Conservation (phyloP, 805 yeast species). For the Saccharomycopsis olivae region DNA sequence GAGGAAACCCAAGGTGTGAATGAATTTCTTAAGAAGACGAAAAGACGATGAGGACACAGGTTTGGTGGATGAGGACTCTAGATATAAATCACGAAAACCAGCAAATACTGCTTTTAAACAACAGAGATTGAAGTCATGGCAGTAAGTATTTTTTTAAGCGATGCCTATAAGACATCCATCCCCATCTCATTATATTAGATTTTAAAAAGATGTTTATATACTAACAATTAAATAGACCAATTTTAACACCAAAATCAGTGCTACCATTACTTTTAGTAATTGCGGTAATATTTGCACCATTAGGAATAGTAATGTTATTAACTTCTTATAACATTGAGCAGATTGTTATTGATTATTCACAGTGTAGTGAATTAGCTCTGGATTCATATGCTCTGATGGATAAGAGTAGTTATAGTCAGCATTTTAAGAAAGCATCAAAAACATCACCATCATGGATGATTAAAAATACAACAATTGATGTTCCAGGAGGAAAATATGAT, state of each 20-base stretch:
- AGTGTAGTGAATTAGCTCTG: constrained; percentile 47
- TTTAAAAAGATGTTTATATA: background rate
- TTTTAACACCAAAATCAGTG: constrained; percentile 83
- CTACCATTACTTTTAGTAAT: constrained; percentile 69
- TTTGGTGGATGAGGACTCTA: constrained; percentile 4
- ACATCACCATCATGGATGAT: constrained; percentile 47
- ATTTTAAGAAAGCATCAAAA: constrained; percentile 37
- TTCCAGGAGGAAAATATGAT: constrained; percentile 19
- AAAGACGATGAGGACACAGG: constrained; percentile 2
- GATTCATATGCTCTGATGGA: constrained; percentile 43
- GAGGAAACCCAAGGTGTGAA: too few species aligned
- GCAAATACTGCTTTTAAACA: constrained; percentile 69
- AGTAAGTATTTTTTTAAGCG: constrained; percentile 23
- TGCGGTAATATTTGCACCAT: constrained; percentile 77
- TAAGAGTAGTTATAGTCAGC: constrained; percentile 41
- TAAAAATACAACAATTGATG: constrained; percentile 26
- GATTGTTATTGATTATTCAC: constrained; percentile 61
- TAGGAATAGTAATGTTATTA: constrained; percentile 75
- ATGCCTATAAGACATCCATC: too few species aligned
- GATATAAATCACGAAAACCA: constrained; percentile 17
- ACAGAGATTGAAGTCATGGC: constrained; percentile 54
- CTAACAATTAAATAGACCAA: constrained; percentile 35
- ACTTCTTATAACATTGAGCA: constrained; percentile 70
- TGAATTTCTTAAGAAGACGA: constrained; percentile 15
- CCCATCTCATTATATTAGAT: too few species aligned